Evolutionary conservation across 2,329 filamentous ascomycete genomes (phyloP).

Genomic region (Calonectria fujianensis): DNA sequence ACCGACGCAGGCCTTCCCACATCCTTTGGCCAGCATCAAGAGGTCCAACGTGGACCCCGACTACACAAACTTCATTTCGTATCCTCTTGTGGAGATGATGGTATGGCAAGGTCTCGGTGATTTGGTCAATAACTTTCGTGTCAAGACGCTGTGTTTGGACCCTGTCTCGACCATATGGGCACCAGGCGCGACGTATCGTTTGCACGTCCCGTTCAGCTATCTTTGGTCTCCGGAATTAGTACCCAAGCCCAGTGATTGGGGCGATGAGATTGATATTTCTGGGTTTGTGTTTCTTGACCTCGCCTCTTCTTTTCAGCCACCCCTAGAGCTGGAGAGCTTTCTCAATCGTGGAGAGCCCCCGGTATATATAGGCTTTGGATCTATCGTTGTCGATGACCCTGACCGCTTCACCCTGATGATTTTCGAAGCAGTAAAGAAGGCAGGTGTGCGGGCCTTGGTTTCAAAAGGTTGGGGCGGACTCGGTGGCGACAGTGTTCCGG

Average conservation of each 20-base stretch:
- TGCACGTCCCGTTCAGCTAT: slow-evolving; percentile 86
- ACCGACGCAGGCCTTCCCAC: slow-evolving; percentile 84
- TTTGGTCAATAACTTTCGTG: slow-evolving; percentile 83
- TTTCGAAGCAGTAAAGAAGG: slow-evolving; percentile 78
- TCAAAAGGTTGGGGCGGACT: slow-evolving; percentile 86
- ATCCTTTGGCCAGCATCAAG: slow-evolving; percentile 86
- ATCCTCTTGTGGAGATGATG: slow-evolving; percentile 88
- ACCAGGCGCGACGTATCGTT: slow-evolving; percentile 81
- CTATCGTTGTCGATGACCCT: slow-evolving; percentile 84
- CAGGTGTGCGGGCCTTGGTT: slow-evolving; percentile 82
- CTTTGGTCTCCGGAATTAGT: slow-evolving; percentile 81
- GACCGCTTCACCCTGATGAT: slow-evolving; percentile 82
- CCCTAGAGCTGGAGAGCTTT: slow-evolving; percentile 73
- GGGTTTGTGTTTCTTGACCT: slow-evolving; percentile 87
- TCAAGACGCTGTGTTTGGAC: slow-evolving; percentile 81
- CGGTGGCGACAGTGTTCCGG: slow-evolving; percentile 74
- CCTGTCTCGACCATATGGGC: slow-evolving; percentile 86
- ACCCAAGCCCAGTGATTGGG: slow-evolving; percentile 81
- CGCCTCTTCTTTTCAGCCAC: slow-evolving; percentile 76
- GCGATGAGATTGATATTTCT: slow-evolving; percentile 81
- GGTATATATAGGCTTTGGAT: slow-evolving; percentile 85
- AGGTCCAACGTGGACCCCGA: slow-evolving; percentile 81
- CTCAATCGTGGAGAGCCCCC: slow-evolving; percentile 74
- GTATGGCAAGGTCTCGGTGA: slow-evolving; percentile 93
- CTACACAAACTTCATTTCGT: slow-evolving; percentile 88